phyloP scores from a whole-genome alignment of 1,284 basidiomycete genomes.

The Ganoderma boninense region DNA sequence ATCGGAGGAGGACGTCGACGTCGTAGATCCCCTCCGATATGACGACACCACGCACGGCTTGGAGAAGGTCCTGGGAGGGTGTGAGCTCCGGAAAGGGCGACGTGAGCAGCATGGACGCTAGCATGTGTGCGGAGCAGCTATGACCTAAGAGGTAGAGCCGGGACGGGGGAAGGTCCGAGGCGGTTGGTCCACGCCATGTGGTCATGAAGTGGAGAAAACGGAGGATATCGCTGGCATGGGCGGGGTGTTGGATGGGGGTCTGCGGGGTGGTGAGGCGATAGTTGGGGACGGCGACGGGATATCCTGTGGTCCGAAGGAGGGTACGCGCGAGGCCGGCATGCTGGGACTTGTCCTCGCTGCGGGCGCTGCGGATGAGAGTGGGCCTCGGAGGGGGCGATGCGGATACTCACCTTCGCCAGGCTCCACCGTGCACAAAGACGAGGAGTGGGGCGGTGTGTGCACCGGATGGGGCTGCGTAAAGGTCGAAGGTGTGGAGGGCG shows the following conservation, averaged over 20 bases:
- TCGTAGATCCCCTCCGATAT: slow-evolving; percentile 82
- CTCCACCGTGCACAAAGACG: slow-evolving; percentile 77
- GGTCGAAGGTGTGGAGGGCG: slow-evolving; percentile 54
- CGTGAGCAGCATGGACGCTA: slow-evolving; percentile 72
- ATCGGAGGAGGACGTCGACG: slow-evolving; percentile 64
- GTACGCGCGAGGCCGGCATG: slow-evolving; percentile 60
- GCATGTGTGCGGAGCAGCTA: slow-evolving; percentile 83
- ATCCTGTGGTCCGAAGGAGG: slow-evolving; percentile 57
- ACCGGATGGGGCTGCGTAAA: slow-evolving; percentile 45
- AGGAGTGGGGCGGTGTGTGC: slow-evolving; percentile 30
- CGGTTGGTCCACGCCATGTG: slow-evolving; percentile 46
- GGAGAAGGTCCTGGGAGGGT: slow-evolving; percentile 57
- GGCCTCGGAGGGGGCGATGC: slow-evolving; percentile 4
- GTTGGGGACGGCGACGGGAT: slow-evolving; percentile 74
- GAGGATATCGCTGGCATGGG: slow-evolving; percentile 73
- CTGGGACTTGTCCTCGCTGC: slow-evolving; percentile 76
- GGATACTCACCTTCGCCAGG: slow-evolving; percentile 73
- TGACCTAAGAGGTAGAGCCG: slow-evolving; percentile 73
- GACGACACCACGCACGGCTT: slow-evolving; percentile 60
- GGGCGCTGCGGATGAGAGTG: slow-evolving; percentile 17
- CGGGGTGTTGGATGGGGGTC: slow-evolving; percentile 64
- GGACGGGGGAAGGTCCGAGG: slow-evolving; percentile 48
- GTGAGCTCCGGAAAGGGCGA: slow-evolving; percentile 48
- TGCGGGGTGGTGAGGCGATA: slow-evolving; percentile 70
- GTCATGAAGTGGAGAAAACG: slow-evolving; percentile 64